These are phyloP conservation scores for Porpolomopsis calyptriformis DNA, from an alignment of 768 basidiomycete species.

Conservation along the genomic window DNA sequence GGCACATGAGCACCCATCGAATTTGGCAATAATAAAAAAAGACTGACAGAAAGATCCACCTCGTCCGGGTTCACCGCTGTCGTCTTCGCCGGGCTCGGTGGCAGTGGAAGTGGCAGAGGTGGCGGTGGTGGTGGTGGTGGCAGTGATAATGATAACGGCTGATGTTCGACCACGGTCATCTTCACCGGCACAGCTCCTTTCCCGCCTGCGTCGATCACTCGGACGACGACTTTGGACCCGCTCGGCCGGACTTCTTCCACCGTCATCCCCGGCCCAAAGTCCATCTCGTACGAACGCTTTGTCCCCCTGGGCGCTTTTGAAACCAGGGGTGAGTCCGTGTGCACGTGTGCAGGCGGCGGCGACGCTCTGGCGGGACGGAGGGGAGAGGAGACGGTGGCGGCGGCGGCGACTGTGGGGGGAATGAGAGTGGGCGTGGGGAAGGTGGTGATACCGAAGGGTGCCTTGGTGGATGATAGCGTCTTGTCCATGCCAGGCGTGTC, in stretches of 20 bases:
- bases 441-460: too few relatives aligned
- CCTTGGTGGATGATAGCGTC: too few relatives aligned
- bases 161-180: background rate
- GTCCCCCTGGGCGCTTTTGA: background rate
- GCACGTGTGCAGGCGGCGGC: too few relatives aligned
- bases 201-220: background rate
- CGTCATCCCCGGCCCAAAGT: background rate
- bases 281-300: background rate
- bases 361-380: background rate
- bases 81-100: background rate
- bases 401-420: background rate
- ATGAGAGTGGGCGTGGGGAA: too few relatives aligned
- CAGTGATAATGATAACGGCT: background rate
- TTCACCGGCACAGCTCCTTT: background rate
- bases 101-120: background rate
- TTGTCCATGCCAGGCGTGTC: too few relatives aligned
- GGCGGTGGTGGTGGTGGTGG: background rate
- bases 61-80: background rate
- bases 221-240: background rate
- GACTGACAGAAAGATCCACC: background rate
- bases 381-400: background rate
- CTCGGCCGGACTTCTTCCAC: background rate
- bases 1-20: background rate
- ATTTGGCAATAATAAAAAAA: background rate
- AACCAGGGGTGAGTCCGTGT: too few relatives aligned